Conservation (phyloP, 768 basidiomycete genomes). For the Porpolomopsis calyptriformis region DNA sequence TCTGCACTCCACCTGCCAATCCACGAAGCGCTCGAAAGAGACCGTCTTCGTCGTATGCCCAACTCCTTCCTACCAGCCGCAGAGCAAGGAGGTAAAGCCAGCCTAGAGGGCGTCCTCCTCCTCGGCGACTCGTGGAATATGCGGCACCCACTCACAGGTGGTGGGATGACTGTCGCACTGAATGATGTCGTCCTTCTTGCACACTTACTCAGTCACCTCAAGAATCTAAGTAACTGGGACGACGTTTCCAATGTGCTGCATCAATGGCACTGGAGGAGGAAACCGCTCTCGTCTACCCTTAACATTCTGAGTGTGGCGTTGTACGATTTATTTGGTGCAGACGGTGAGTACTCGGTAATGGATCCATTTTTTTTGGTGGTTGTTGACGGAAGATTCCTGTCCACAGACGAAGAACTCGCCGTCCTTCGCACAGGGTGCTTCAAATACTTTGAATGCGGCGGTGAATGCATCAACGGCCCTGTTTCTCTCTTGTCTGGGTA, state of each 20-base stretch:
- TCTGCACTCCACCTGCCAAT: constrained; percentile 55
- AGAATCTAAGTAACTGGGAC: constrained; percentile 38
- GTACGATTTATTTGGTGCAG: constrained; percentile 90
- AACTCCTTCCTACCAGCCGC: constrained; percentile 86
- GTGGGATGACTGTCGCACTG: constrained; percentile 95
- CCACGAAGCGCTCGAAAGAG: constrained; percentile 56
- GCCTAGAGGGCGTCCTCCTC: constrained; percentile 66
- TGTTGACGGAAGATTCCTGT: not conserved
- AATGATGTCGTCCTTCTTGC: constrained; percentile 73
- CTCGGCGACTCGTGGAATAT: constrained; percentile 98
- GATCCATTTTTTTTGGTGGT: not conserved
- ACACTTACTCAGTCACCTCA: constrained; percentile 42
- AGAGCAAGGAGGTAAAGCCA: constrained; percentile 43
- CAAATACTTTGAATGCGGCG: constrained; percentile 93
- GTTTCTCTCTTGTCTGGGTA: constrained; percentile 86
- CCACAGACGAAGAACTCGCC: constrained; percentile 49
- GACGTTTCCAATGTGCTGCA: constrained; percentile 42
- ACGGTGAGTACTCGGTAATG: constrained; percentile 46
- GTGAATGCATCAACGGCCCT: constrained; percentile 79
- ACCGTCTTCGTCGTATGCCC: constrained; percentile 85
- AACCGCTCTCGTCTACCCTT: constrained; percentile 72
- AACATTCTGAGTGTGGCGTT: constrained; percentile 90
- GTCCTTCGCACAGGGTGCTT: constrained; percentile 81
- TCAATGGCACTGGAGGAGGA: constrained; percentile 80
- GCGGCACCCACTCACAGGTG: constrained; percentile 96